Conservation (phyloP, 1,139 yeast genomes). For the Debaryomyces robertsiae region DNA sequence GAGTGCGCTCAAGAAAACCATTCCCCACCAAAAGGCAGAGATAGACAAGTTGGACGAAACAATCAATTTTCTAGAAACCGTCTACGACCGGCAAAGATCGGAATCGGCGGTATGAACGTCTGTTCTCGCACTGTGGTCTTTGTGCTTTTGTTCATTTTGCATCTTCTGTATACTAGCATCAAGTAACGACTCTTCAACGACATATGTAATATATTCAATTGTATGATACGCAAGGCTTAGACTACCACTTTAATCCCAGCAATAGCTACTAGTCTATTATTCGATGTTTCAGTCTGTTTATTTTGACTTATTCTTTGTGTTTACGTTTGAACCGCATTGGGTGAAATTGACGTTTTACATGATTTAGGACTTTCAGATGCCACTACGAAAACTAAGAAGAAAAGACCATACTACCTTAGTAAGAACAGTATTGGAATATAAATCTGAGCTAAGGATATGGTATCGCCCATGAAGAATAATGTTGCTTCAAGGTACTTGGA, state of each 20-base stretch:
- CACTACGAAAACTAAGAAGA: background rate
- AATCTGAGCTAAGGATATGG: conserved; percentile 17
- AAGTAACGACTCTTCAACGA: conserved; percentile 1
- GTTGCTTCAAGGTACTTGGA: conserved; percentile 39
- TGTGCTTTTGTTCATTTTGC: background rate
- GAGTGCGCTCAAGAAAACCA: conserved; percentile 27
- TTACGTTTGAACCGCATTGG: conserved; percentile 7
- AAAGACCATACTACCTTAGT: too few relatives aligned
- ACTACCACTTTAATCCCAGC: background rate
- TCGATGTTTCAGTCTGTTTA: conserved; percentile 3
- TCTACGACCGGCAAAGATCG: conserved; percentile 16
- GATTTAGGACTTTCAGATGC: background rate
- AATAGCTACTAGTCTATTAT: background rate
- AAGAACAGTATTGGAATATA: background rate
- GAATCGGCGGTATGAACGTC: conserved; percentile 6
- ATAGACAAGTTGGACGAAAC: conserved; percentile 35
- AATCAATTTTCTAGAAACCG: conserved; percentile 32
- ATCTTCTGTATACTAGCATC: conserved; percentile 9
- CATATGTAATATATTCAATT: conserved; percentile 3
- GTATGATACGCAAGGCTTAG: background rate
- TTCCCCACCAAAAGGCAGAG: conserved; percentile 38
- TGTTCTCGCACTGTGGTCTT: background rate
- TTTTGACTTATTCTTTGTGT: conserved; percentile 1
- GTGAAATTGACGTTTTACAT: conserved; percentile 3
- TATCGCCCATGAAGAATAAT: conserved; percentile 29